Evolutionary conservation across 2,329 filamentous ascomycete genomes (phyloP), one percentile per base, ranked within the genome.

Genomic region (Penicillium italicum): DNA sequence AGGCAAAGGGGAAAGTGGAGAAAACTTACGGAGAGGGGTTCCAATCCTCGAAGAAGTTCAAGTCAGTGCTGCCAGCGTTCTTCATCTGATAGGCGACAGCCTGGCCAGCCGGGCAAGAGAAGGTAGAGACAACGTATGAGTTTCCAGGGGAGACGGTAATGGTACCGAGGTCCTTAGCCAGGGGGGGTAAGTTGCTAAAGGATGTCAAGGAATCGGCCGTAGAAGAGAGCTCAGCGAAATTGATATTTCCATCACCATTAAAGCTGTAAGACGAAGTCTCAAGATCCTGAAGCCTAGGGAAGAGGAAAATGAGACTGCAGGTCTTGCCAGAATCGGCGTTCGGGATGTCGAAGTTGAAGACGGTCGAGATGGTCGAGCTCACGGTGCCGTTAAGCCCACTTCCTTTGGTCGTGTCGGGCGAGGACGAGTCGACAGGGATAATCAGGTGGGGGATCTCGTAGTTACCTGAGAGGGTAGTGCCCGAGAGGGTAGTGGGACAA

Each of bases 341-440:
- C 1, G 82, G 82, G 41, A 89, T 82, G 66, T 87, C 84, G 72
- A 89, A 89, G 76, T 87, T 87, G 80, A 86, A 89, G 66, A 88
- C 80, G 12, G 81, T 80, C 10, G 81, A 82, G 46, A 82, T 70
- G 20, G 71, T 75, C 18, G 76, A 71, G 12, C 80, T 81, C 36
- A 87, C 75, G 11, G 79, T 78, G 50, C 84, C 85, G 60, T 82
- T 80, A 72, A 76, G 81, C 1, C 77, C 78, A 2, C 80, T 83
- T 8, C 85, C 84, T 41, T 73, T 72, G 0, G 80, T 74, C 4
- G 72, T 77, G 67, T 80, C 70, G 0, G 85, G 83, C 16, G 79
- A 72, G 16, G 76, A 71, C 3, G 79, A 80, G 72, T 85, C 78
- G 59, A 88, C 71, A 5, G 84, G 81, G 31, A 88, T 71, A 65